phyloP scores from a whole-genome alignment of 805 yeast genomes.

The Wickerhamomyces mucosus region DNA sequence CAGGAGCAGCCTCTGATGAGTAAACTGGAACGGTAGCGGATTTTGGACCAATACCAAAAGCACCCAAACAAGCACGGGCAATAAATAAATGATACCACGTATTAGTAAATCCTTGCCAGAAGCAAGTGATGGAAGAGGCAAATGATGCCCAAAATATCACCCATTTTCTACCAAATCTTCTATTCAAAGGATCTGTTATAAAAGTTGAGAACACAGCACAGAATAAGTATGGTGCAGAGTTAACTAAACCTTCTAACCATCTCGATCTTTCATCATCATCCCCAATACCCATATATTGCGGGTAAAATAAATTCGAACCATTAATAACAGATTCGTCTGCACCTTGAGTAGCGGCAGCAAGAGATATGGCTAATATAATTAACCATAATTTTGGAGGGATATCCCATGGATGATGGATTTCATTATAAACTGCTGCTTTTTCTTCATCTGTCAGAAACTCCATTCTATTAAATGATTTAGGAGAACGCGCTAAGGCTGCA shows the following conservation, averaged over 20 bases:
- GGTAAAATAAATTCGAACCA: constrained; percentile 57
- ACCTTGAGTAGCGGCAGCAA: constrained; percentile 71
- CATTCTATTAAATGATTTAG: constrained; percentile 50
- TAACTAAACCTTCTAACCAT: constrained; percentile 52
- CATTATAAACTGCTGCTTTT: constrained; percentile 36
- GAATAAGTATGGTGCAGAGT: constrained; percentile 58
- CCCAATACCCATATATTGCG: constrained; percentile 39
- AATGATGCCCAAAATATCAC: constrained; percentile 51
- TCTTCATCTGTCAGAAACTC: constrained; percentile 42
- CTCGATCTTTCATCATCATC: constrained; percentile 33
- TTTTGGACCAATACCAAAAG: constrained; percentile 57
- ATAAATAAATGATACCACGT: constrained; percentile 59
- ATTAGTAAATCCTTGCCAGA: constrained; percentile 50
- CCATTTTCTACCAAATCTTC: constrained; percentile 47
- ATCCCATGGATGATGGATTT: constrained; percentile 31
- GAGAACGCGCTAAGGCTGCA: constrained; percentile 55
- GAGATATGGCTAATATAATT: constrained; percentile 51
- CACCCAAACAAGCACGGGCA: constrained; percentile 50
- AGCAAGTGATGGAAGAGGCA: constrained; percentile 47
- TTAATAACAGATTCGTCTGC: constrained; percentile 68
- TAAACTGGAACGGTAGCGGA: constrained; percentile 64
- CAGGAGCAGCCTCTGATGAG: constrained; percentile 52
- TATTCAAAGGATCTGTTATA: constrained; percentile 48
- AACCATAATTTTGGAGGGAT: constrained; percentile 32
- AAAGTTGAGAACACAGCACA: constrained; percentile 52